Conservation (phyloP, 164 flowering plant genomes). For the Liquidambar formosana region DNA sequence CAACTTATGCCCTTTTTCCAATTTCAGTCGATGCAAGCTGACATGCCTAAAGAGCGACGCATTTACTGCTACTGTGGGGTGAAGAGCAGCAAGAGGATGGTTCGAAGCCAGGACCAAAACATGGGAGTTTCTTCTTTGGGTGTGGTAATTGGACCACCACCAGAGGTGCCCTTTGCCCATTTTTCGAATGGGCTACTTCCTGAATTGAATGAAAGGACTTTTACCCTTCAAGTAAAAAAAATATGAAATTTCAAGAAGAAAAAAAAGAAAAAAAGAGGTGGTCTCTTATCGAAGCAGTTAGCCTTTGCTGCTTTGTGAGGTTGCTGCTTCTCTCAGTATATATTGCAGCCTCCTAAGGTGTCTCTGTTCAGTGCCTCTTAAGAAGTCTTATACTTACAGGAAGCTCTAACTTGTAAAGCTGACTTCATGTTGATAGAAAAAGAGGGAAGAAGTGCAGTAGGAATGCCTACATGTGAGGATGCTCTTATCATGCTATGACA, state of each 20-base stretch:
- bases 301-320: slow-evolving; percentile 16
- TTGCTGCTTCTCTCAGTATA: slow-evolving; percentile 19
- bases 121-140: slow-evolving; percentile 82
- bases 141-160: slow-evolving; percentile 89
- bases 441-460: slow-evolving; percentile 9
- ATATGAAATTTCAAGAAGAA: slow-evolving; percentile 10
- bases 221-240: background rate
- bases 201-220: slow-evolving; percentile 19
- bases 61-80: slow-evolving; percentile 75
- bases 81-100: slow-evolving; percentile 58
- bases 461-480: slow-evolving; percentile 14
- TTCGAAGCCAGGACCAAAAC: slow-evolving; percentile 75
- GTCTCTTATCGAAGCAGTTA: slow-evolving; percentile 16
- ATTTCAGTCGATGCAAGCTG: slow-evolving; percentile 31
- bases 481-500: background rate
- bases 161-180: slow-evolving; percentile 74
- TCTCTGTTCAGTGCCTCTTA: slow-evolving; percentile 4
- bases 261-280: slow-evolving; percentile 9
- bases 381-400: slow-evolving; percentile 16
- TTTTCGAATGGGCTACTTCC: slow-evolving; percentile 73
- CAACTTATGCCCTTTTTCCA: slow-evolving; percentile 31
- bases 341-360: slow-evolving; percentile 3
- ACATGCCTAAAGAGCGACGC: slow-evolving; percentile 24
- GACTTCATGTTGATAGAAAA: slow-evolving; percentile 40
- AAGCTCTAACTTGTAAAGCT: slow-evolving; percentile 41